These are phyloP conservation scores for Leishmania guyanensis DNA, from an alignment of 208 protist species.

Conservation along the genomic window DNA sequence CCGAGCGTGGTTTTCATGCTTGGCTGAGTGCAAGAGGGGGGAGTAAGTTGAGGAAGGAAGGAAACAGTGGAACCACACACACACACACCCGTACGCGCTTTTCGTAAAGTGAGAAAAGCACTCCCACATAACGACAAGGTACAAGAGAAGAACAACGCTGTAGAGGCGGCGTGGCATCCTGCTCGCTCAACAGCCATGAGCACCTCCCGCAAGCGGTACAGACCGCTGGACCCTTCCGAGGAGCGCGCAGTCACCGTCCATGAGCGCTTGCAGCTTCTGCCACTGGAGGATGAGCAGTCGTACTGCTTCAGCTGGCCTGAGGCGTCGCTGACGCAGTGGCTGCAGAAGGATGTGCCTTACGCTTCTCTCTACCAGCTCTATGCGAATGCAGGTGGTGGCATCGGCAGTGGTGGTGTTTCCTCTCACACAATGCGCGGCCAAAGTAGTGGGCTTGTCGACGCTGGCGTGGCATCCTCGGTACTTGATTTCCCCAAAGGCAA, in stretches of 20 bases:
- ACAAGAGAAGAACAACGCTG: background rate
- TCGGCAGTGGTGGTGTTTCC: slow-evolving; percentile 2
- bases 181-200: slow-evolving; percentile 30
- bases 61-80: background rate
- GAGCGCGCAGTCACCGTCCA: slow-evolving; percentile 55
- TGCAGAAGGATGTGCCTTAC: slow-evolving; percentile 21
- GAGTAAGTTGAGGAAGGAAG: background rate
- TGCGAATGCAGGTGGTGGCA: background rate
- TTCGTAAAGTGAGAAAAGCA: background rate
- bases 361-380: slow-evolving; percentile 28
- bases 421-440: slow-evolving; percentile 3
- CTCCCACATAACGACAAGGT: background rate
- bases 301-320: slow-evolving; percentile 90
- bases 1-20: background rate
- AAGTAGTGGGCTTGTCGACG: background rate
- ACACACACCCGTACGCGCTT: background rate
- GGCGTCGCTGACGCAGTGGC: slow-evolving; percentile 38
- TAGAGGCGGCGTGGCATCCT: background rate
- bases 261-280: slow-evolving; percentile 48
- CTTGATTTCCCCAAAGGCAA: background rate
- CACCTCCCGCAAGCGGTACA: slow-evolving; percentile 63
- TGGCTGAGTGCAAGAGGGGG: background rate
- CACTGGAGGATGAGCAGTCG: slow-evolving; percentile 70
- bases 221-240: slow-evolving; percentile 79
- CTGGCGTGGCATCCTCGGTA: background rate